Evolutionary conservation across 257 asterid genomes (phyloP), one percentile per base, ranked within the genome.

Genomic region (Verbena officinalis): DNA sequence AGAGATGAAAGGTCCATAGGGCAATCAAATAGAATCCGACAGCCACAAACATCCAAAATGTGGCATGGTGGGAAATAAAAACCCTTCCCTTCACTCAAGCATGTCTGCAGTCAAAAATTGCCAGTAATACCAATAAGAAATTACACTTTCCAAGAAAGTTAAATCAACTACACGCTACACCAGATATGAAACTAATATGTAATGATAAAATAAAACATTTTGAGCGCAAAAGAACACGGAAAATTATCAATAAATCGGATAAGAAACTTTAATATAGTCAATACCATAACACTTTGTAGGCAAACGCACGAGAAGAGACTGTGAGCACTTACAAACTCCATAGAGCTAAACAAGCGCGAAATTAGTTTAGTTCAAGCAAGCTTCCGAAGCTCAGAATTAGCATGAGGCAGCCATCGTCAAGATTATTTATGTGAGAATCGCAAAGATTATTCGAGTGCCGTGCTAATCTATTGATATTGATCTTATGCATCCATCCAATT

Each of bases 1-100:
- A 86, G 83, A 39, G 86, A 73, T 12, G 98, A 86, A 57, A 91
- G 95, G 75, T 91, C 98, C 63, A 91, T 23, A 22, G 98, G 96
- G 78, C 81, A 88, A 73, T 91, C 98, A 15, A 91, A 53, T 55
- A 91, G 77, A 49, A 91, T 74, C 75, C 82, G 73, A 48, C 86
- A 81, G 54, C 94, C 98, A 15, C 76, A 71, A 12, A 91, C 66
- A 44, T 84, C 84, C 69, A 89, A 58, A 59, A 89, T 74, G 78
- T 83, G 88, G 83, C 90, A 88, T 45, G 98, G 90, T 9, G 98
- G 98, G 78, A 84, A 88, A 68, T 89, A 73, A 46, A 65, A 86
- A 13, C 95, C 95, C 58, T 66, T 76, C 66, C 96, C 98, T 68
- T 83, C 82, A 45, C 87, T 91, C 78, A 91, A 82, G 78, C 96